Evolutionary conservation across 2,329 filamentous ascomycete genomes (phyloP).

Genomic region (Pezicula neosporulosa): DNA sequence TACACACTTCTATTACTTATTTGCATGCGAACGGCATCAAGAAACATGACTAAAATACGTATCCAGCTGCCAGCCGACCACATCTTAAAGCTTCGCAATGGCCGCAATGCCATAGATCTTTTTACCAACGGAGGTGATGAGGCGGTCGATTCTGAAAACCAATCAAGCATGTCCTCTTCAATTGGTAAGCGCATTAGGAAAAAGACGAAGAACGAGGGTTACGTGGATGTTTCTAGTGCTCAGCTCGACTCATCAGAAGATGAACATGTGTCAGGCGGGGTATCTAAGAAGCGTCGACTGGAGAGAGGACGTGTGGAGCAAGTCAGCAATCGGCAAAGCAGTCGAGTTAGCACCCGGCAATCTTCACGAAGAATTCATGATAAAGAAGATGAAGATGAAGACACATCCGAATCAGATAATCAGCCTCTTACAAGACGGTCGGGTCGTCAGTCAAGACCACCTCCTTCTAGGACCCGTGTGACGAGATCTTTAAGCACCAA

Average conservation of each 20-base stretch:
- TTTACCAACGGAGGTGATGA: conserved; percentile 29
- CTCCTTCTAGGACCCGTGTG: conserved; percentile 2
- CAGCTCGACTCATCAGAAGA: background rate
- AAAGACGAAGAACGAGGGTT: conserved; percentile 10
- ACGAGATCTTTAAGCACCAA: conserved; percentile 17
- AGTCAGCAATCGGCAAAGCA: conserved; percentile 14
- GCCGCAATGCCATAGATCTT: conserved; percentile 38
- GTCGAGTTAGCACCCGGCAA: conserved; percentile 12
- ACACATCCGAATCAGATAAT: conserved; percentile 10
- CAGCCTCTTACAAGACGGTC: conserved; percentile 5
- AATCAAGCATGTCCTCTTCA: conserved; percentile 10
- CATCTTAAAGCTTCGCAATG: conserved; percentile 41
- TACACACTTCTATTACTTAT: background rate
- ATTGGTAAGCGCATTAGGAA: conserved; percentile 19
- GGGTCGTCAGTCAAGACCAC: conserved; percentile 1
- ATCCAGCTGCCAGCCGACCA: conserved; percentile 41
- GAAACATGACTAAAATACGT: background rate
- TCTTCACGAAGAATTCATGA: conserved; percentile 8
- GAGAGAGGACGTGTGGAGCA: conserved; percentile 13
- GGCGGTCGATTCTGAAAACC: conserved; percentile 5
- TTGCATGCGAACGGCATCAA: background rate
- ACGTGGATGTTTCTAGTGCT: conserved; percentile 13
- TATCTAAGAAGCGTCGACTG: conserved; percentile 19
- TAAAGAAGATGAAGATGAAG: conserved; percentile 3
- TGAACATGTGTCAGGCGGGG: background rate